phyloP scores from a whole-genome alignment of 2,329 filamentous ascomycete genomes.

The Drechslerella dactyloides region DNA sequence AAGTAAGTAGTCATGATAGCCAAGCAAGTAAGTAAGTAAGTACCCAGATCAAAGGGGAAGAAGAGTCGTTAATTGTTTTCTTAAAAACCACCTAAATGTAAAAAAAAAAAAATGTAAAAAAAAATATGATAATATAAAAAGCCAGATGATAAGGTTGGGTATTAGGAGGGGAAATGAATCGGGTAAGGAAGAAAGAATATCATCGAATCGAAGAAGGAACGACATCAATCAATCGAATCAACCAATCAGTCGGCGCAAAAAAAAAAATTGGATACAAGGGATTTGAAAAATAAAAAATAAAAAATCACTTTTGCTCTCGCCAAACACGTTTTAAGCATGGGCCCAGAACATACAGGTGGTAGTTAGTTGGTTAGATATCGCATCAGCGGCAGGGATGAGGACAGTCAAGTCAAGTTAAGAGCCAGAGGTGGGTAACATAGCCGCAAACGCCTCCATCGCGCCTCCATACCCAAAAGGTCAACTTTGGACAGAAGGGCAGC shows the following conservation, averaged over 20 bases:
- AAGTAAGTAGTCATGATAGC: no score
- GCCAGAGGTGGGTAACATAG: neutral
- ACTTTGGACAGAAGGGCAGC: constrained; percentile 2
- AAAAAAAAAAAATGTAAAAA: neutral
- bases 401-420: neutral
- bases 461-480: constrained; percentile 14
- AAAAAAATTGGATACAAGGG: constrained; percentile 59
- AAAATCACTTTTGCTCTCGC: constrained; percentile 42
- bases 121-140: no score
- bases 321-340: constrained; percentile 7
- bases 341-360: constrained; percentile 1
- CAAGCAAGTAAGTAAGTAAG: neutral
- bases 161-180: constrained; percentile 29
- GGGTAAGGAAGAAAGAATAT: neutral
- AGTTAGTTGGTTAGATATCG: neutral
- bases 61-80: constrained; percentile 41
- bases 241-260: neutral
- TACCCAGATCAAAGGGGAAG: constrained; percentile 14
- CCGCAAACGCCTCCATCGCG: neutral
- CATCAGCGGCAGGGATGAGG: neutral
- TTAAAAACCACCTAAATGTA: constrained; percentile 5
- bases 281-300: no score
- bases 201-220: constrained; percentile 12
- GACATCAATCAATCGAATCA: constrained; percentile 2
- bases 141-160: no score